Conservation (phyloP, 305 asterid species). For the Ilex paraguariensis region DNA sequence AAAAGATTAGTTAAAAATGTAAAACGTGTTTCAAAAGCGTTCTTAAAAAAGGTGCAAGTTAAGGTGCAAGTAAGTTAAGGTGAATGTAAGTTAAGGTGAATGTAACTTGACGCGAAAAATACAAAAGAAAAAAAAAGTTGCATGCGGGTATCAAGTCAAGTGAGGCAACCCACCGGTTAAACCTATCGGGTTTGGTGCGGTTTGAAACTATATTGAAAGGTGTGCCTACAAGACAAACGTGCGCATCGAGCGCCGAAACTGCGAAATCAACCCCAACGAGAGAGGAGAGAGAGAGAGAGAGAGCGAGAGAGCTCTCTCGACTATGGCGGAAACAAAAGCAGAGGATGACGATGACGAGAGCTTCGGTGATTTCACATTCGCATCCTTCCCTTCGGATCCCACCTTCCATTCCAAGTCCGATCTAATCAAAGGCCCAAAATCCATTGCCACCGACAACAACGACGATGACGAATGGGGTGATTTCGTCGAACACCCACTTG, state of each 20-base stretch:
- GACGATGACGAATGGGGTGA: conserved; percentile 82
- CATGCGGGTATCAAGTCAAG: no score
- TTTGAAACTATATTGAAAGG: no score
- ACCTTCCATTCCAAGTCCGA: conserved; percentile 14
- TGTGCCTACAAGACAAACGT: no score
- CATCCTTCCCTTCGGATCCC: conserved; percentile 28
- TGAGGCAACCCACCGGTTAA: no score
- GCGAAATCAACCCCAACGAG: neutral
- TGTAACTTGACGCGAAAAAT: no score
- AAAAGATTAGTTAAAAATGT: no score
- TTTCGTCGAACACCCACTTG: conserved; percentile 49
- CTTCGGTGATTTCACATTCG: conserved; percentile 74
- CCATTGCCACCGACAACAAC: neutral
- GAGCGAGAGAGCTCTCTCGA: neutral
- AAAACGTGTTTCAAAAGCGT: no score
- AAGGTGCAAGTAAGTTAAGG: no score
- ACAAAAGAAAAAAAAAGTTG: no score
- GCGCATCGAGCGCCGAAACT: neutral
- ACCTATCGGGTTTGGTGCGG: no score
- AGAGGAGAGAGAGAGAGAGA: neutral
- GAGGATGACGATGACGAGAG: conserved; percentile 60
- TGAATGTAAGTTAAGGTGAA: no score
- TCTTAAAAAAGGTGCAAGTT: no score
- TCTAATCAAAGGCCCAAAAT: conserved; percentile 1
- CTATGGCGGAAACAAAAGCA: conserved; percentile 20